Percentiles rank a stretch among this genome's conserved stretches.
Evolutionary conservation across 371 early-diverging fungal species (phyloP).

Genomic region (Smittium culicis): DNA sequence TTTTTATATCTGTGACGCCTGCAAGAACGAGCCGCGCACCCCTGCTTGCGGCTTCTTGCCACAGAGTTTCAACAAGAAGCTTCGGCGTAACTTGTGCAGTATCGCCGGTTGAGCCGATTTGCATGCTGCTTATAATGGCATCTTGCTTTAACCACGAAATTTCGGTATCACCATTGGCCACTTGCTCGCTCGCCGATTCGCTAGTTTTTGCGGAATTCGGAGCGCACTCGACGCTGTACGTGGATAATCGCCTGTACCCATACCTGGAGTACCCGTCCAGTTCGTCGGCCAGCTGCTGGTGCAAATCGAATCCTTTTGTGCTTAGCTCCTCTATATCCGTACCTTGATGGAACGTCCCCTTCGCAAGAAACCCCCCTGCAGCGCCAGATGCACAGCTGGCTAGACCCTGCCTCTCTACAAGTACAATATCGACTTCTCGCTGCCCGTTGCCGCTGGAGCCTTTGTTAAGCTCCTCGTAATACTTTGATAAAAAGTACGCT

Average conservation of each 20-base stretch:
- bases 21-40: conserved; percentile 12
- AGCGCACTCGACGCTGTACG: conserved; percentile 31
- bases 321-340: conserved; percentile 35
- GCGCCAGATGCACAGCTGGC: conserved; percentile 52
- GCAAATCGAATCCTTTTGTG: conserved; percentile 42
- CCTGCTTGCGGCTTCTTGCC: conserved; percentile 10
- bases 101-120: not conserved
- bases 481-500: conserved; percentile 41
- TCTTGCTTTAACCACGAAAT: conserved; percentile 18
- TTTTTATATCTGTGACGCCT: conserved; percentile 12
- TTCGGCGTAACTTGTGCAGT: conserved; percentile 13
- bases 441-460: no score
- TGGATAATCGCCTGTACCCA: conserved; percentile 44
- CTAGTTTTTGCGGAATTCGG: conserved; percentile 25
- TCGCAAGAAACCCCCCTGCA: conserved; percentile 57
- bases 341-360: conserved; percentile 46
- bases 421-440: conserved; percentile 27
- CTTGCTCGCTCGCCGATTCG: conserved; percentile 18
- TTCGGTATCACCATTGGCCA: conserved; percentile 18
- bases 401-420: conserved; percentile 43
- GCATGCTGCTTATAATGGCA: conserved; percentile 4
- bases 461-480: conserved; percentile 19
- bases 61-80: conserved; percentile 7
- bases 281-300: conserved; percentile 39
- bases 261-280: conserved; percentile 38